Evolutionary conservation across 1,284 basidiomycete species (phyloP).

Genomic region (Ustilago trichophora): DNA sequence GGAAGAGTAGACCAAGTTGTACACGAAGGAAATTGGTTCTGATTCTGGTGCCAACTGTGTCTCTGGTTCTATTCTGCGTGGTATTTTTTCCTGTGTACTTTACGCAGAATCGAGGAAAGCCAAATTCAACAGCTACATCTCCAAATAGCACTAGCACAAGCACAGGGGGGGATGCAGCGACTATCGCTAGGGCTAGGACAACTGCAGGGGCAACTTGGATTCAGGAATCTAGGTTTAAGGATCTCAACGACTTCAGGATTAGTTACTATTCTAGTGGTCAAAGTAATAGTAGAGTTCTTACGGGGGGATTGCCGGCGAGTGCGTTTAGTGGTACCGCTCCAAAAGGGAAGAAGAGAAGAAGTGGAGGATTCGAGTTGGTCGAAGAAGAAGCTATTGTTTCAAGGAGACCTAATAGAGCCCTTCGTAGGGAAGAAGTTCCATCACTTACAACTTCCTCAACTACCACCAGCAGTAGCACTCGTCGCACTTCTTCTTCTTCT

Average conservation of each 20-base stretch:
- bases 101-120: no score
- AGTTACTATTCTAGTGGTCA: constrained; percentile 10
- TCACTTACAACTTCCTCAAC: no score
- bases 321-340: background rate
- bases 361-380: no score
- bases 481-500: background rate
- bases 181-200: background rate
- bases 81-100: constrained; percentile 20
- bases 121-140: no score
- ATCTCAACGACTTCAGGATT: constrained; percentile 19
- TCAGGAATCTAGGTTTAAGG: background rate
- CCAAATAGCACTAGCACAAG: no score
- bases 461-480: no score
- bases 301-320: background rate
- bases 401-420: background rate
- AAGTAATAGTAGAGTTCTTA: constrained; percentile 5
- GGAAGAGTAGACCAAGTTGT: no score
- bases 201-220: constrained; percentile 69
- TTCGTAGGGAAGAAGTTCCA: constrained; percentile 3
- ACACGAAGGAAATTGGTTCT: no score
- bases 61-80: constrained; percentile 1
- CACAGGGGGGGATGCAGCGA: no score
- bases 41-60: background rate
- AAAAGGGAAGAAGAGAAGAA: background rate
- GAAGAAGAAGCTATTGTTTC: background rate